phyloP scores from a whole-genome alignment of 768 basidiomycete genomes.

The Melanogaster broomeanus region DNA sequence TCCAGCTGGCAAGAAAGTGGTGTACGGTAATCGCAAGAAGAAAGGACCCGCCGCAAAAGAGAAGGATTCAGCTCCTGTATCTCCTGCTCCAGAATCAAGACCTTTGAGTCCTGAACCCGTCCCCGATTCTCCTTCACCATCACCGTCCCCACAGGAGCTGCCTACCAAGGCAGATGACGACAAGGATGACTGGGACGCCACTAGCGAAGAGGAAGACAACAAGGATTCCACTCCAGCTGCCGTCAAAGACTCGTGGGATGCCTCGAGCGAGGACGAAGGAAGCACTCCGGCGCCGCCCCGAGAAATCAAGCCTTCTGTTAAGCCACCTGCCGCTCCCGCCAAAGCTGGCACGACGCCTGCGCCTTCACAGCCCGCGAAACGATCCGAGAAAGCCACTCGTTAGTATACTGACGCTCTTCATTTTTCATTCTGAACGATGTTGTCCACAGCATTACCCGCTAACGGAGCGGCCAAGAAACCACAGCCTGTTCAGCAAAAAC shows the following conservation, averaged over 20 bases:
- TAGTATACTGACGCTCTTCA: slow-evolving; percentile 1
- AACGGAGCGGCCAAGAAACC: slow-evolving; percentile 13
- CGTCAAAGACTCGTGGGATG: slow-evolving; percentile 70
- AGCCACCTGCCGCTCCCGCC: background rate
- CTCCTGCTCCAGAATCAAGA: slow-evolving; percentile 55
- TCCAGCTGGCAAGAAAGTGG: slow-evolving; percentile 63
- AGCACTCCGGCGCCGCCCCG: slow-evolving; percentile 16
- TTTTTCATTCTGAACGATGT: background rate
- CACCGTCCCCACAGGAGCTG: slow-evolving; percentile 30
- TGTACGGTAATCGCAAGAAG: slow-evolving; percentile 85
- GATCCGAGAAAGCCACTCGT: slow-evolving; percentile 8
- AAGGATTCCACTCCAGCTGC: slow-evolving; percentile 27
- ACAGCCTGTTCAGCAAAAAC: slow-evolving; percentile 25
- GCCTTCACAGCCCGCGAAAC: slow-evolving; percentile 1
- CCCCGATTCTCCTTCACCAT: slow-evolving; percentile 25
- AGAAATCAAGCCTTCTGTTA: slow-evolving; percentile 16
- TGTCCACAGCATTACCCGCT: slow-evolving; percentile 2
- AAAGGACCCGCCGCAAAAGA: slow-evolving; percentile 56
- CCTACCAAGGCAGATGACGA: slow-evolving; percentile 28
- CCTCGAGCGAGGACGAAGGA: slow-evolving; percentile 57
- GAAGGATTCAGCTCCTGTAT: slow-evolving; percentile 31
- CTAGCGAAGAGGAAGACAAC: slow-evolving; percentile 41
- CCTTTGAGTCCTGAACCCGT: slow-evolving; percentile 42
- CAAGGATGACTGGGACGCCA: slow-evolving; percentile 58
- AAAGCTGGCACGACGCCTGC: background rate